Base-by-base conservation (phyloP, 192 early-diverging fungal species). In the Geosiphon pyriformis region DNA sequence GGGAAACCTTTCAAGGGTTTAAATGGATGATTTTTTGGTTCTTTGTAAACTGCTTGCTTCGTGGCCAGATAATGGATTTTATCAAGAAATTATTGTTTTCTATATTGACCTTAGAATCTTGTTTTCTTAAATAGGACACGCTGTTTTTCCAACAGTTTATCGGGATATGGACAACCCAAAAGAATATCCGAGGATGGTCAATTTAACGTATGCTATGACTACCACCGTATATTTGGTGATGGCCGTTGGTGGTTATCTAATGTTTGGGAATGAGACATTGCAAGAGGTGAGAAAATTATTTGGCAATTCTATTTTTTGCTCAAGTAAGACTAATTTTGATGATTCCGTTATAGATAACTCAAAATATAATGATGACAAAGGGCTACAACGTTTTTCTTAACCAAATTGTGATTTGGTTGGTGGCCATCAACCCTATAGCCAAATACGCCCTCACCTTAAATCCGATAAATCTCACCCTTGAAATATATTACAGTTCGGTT, bases 361-460 rank as follows among this genome's bases (percentile, higher is more conserved):
- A 84, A 76, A 89, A 88, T 66, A 72, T 90, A 15, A 78, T 87
- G n/a, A 25, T 29, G 22, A 78, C 85, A 26, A 75, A 83, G 3
- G 74, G 74, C 2, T 89, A 79, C 64, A 76, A 78, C 29, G 61
- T 65, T 27, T 23, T 71, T 34, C 65, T 88, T 15, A 89, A 80
- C 30, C 48, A 72, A 26, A 34, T 85, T 3, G 89, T 86, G 20
- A 52, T 90, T 52, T 81, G 73, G 52, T 69, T 90, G 4, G 77
- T 88, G 31, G 85, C 83, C 4, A 62, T 90, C 26, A 90, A 88
- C 30, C 88, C 88, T 6, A 53, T 88, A 54, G 85, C 88, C 25
- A 90, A 90, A 65, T 90, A 87, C 65, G 84, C 85, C 15, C 67
- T 90, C 18, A 80, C 76, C 49, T 50, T 88, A 53, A 85, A 80